A percentile compares a stretch with the other conserved stretches of the same genome.
These are phyloP conservation scores for Diaporthe aspalathi DNA, from an alignment of 2,329 filamentous ascomycete genomes.

Conservation along the genomic window DNA sequence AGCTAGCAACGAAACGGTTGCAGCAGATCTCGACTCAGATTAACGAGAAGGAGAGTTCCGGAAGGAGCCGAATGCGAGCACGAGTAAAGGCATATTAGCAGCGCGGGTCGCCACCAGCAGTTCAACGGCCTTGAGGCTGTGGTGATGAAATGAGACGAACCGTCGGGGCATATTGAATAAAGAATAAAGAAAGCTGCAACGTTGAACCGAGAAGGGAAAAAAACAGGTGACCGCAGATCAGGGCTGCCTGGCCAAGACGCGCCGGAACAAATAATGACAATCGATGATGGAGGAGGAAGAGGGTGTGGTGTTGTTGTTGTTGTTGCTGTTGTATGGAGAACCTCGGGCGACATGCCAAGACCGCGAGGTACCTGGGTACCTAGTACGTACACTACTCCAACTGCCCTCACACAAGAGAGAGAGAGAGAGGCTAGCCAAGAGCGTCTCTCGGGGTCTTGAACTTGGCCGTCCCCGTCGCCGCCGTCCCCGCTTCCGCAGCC, in stretches of 20 bases:
- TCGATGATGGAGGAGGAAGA: not conserved
- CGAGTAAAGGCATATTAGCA: not conserved
- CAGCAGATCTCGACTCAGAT: slow-evolving; percentile 21
- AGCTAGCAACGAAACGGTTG: slow-evolving; percentile 41
- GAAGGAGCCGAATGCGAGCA: slow-evolving; percentile 11
- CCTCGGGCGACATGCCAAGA: not conserved
- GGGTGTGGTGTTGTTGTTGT: too few relatives aligned
- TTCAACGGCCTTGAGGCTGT: not conserved
- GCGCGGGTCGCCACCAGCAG: not conserved
- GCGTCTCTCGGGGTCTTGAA: not conserved
- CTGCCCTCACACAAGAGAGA: too few relatives aligned
- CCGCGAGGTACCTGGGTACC: not conserved
- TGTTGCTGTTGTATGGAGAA: not conserved
- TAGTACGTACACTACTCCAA: too few relatives aligned
- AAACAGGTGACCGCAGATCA: not conserved
- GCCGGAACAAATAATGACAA: not conserved
- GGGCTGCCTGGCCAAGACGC: not conserved
- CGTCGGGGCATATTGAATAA: not conserved
- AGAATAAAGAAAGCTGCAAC: not conserved
- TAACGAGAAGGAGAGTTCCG: slow-evolving; percentile 1
- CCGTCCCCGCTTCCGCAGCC: too few relatives aligned
- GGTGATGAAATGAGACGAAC: not conserved
- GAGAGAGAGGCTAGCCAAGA: too few relatives aligned
- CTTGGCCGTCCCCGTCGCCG: not conserved
- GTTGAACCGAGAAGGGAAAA: not conserved